Evolutionary conservation across 257 asterid genomes (phyloP).

Genomic region (Craterostigma plantagineum): DNA sequence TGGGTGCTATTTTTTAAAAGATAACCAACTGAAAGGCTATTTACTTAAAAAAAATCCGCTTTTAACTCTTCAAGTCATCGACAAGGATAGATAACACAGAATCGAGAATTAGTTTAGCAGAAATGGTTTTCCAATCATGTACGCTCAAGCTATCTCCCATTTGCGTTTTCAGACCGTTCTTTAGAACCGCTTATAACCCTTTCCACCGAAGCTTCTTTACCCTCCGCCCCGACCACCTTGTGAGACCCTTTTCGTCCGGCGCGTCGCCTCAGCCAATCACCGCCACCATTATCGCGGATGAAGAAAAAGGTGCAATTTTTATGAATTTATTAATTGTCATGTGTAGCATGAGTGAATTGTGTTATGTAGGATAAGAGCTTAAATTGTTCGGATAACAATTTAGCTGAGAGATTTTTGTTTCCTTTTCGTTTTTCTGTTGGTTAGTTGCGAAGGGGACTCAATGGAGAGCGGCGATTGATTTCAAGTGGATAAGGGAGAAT

Average conservation of each 20-base stretch:
- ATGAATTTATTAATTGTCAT: no score
- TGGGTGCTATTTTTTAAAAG: no score
- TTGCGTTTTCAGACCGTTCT: constrained; percentile 16
- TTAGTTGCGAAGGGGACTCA: constrained; percentile 51
- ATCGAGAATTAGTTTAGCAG: no score
- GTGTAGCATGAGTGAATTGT: no score
- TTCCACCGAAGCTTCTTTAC: constrained; percentile 8
- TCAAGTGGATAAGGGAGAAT: constrained; percentile 87
- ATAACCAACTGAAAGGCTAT: no score
- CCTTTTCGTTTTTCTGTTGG: constrained; percentile 4
- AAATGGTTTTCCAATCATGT: constrained; percentile 33
- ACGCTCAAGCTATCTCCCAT: constrained; percentile 20
- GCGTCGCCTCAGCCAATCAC: constrained; percentile 15
- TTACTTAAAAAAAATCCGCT: no score
- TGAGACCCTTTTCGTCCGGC: constrained; percentile 37
- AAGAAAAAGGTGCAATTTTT: constrained; percentile 17
- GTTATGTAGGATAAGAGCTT: background rate
- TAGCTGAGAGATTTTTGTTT: background rate
- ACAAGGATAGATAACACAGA: no score
- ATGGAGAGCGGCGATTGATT: constrained; percentile 89
- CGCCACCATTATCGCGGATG: constrained; percentile 17
- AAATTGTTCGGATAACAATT: background rate
- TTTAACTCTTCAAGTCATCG: no score
- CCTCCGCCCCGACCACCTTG: constrained; percentile 14
- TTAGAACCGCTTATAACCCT: constrained; percentile 11